Conservation (phyloP, 441 rosid genomes). For the Kokia cookei region DNA sequence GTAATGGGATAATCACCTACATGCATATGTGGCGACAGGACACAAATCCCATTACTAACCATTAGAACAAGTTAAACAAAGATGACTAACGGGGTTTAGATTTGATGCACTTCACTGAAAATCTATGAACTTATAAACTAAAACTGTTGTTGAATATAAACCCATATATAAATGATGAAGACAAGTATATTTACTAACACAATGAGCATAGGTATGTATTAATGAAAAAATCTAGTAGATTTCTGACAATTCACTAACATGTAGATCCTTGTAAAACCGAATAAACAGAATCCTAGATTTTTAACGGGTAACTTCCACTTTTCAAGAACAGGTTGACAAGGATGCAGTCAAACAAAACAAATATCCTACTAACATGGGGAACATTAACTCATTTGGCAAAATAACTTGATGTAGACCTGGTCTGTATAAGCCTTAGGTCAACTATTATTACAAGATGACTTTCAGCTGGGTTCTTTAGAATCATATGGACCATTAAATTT, state of each 20-base stretch:
- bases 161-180: not conserved
- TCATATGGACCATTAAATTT: not conserved
- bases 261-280: not conserved
- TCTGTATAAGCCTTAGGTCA: not conserved
- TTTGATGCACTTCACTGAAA: not conserved
- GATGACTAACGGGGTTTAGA: not conserved
- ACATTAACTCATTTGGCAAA: not conserved
- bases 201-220: not conserved
- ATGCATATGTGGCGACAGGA: not conserved
- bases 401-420: not conserved
- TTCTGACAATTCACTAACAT: not conserved
- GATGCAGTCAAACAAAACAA: not conserved
- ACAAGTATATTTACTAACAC: not conserved
- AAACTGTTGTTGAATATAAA: not conserved
- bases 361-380: not conserved
- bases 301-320: not conserved
- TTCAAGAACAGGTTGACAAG: not conserved
- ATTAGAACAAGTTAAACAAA: not conserved
- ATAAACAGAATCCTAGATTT: not conserved
- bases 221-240: not conserved
- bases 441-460: not conserved
- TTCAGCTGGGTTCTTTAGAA: not conserved
- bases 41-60: not conserved
- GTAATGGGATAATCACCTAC: slow-evolving; percentile 71
- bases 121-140: not conserved